Base-by-base conservation (phyloP, 202 grass and related monocot genomes). In the Elaeis oleifera region DNA sequence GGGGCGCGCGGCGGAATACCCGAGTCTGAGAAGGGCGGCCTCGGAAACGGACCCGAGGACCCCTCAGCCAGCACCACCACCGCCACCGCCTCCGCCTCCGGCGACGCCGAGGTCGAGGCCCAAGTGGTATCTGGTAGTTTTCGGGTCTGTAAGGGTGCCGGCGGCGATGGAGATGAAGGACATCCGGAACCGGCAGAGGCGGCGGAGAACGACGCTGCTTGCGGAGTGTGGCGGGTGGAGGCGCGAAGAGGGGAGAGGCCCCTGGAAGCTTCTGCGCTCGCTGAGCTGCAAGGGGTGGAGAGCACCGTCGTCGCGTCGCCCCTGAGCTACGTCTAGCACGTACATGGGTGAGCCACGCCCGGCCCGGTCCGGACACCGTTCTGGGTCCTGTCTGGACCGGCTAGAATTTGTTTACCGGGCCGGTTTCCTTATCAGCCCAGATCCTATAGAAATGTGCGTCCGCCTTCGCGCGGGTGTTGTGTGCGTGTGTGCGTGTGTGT, bases 161-260 rank as follows among this genome's bases (percentile, higher is more conserved):
- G 36, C 19, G 60, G 22, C 1, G 60, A 63, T 63, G 60, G 20
- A 63, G 28, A 63, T 63, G 60, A 21, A 23, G 5, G 60, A 63
- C 17, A 63, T 63, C 32, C 44, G 36, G 60, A 63, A 15, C 60
- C 19, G 60, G 31, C 60, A 50, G 60, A 32, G 60, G 1, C 60
- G 36, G 2, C 57, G 57, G 57, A n/a, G 57, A 24, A 6, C 24
- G 9, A 9, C n/a, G 39, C 36, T 13, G 36, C 36, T 44, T 2
- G 36, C 8, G 11, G 36, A 44, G 60, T 18, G n/a, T 17, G 32
- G 3, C 7, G n/a, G 60, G 29, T 18, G 36, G 60, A 1, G 60
- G 13, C 1, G 60, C 21, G 60, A 22, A 21, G 29, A 6, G 32
- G 13, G 32, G 39, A 9, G 60, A 5, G 36, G 36, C 36, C 36